These are phyloP conservation scores for Thraustochytrium striatum DNA, from an alignment of 352 stramenopile genomes.

Conservation along the genomic window DNA sequence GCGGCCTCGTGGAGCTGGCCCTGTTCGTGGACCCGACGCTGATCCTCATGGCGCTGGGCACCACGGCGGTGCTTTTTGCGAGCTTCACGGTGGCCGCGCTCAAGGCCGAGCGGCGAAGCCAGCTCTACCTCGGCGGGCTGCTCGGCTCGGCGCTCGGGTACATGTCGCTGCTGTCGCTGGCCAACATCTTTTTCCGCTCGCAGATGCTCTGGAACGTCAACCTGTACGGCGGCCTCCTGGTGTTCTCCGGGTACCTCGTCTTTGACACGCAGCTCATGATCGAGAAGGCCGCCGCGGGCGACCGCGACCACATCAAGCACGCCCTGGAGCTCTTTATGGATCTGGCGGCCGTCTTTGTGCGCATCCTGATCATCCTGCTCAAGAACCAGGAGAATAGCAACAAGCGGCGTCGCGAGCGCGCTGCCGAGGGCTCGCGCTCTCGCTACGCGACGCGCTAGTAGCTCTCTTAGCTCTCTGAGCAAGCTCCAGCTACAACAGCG, in stretches of 20 bases:
- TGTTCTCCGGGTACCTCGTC: slow-evolving; percentile 80
- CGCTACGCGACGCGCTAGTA: too few species aligned
- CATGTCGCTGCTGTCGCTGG: slow-evolving; percentile 60
- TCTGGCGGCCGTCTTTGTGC: slow-evolving; percentile 77
- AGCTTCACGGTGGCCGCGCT: slow-evolving; percentile 75
- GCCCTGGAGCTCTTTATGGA: slow-evolving; percentile 78
- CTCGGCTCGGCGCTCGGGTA: slow-evolving; percentile 66
- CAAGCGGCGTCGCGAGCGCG: neutral
- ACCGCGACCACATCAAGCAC: slow-evolving; percentile 75
- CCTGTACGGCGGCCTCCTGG: slow-evolving; percentile 70
- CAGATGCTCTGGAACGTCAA: slow-evolving; percentile 58
- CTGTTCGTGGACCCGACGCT: slow-evolving; percentile 69
- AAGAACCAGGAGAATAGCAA: slow-evolving; percentile 66
- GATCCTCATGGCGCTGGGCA: slow-evolving; percentile 68
- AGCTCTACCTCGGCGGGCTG: slow-evolving; percentile 73
- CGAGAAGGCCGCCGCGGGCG: slow-evolving; percentile 69
- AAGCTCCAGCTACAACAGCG: too few species aligned
- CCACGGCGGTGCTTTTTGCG: slow-evolving; percentile 73
- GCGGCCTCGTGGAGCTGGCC: slow-evolving; percentile 68
- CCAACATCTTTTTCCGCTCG: slow-evolving; percentile 68
- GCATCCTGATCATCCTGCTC: slow-evolving; percentile 72
- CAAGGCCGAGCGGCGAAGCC: slow-evolving; percentile 66
- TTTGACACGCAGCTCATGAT: slow-evolving; percentile 86
- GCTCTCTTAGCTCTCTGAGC: too few species aligned
- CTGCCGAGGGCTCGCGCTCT: too few species aligned